Base-by-base conservation (phyloP, 768 basidiomycete species). In the Xanthoconium stramineum region DNA sequence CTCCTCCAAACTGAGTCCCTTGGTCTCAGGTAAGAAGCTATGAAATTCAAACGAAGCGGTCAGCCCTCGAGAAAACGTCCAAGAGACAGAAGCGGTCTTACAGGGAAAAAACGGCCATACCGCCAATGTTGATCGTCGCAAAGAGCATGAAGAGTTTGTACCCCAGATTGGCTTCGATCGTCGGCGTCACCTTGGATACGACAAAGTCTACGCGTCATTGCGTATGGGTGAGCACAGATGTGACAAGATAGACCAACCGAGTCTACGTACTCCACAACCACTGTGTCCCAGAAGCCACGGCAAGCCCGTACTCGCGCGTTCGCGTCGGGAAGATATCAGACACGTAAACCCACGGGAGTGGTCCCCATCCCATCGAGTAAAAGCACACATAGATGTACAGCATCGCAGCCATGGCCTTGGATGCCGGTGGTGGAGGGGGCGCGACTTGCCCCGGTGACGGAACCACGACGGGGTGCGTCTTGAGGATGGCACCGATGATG, bases 341-440 rank as follows among this genome's bases (percentile, higher is more conserved):
- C 42, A 86, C 87, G 61, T 86, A 88, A 20, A 89, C 81, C 75
- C 73, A 80, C 15, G 80, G 87, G 13, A 78, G 69, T n/a, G 83
- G 84, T 19, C 90, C 91, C 85, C 89, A 91, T 38, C 89, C 89
- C 83, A 92, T 87, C 5, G 86, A 89, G 71, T 93, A 94, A 71
- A 92, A 92, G 68, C 85, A 86, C 42, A 92, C 89, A 63, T 89
- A 94, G 52, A 94, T 82, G 67, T 94, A 94, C 30, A 94, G 72
- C 83, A 91, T 83, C 3, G 83, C 89, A 4, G 91, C 91, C 91
- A 93, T 94, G 1, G 80, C 92, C 68, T 87, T 84, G 2, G 76
- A 77, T 17, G 84, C 78, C 0, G 83, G 76, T 0, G 85, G 66
- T 0, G 81, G 79, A 3, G 64, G n/a, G 1, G 67, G 53, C 1